Evolutionary conservation across 2,329 filamentous ascomycete genomes (phyloP), one percentile per base, ranked within the genome.

Genomic region (Phaeophleospora eucalypticola): DNA sequence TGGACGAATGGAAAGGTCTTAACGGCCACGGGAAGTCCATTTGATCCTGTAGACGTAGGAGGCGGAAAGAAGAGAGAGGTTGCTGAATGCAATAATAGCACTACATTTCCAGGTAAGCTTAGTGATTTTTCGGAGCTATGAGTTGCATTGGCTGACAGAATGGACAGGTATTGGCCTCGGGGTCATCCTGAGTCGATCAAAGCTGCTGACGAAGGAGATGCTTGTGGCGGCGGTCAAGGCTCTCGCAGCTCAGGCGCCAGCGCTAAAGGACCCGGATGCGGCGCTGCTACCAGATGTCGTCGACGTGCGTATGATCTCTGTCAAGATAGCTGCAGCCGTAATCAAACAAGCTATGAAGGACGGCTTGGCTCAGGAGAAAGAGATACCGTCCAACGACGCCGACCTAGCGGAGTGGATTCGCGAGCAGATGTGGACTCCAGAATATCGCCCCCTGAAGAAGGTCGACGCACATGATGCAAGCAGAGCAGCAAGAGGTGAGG

Each of bases 81-180:
- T 15, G 87, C 87, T 18, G 89, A 95, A 67, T 95, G 89, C 70
- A 95, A 95, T 70, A 95, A 95, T 69, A 86, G 82, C 1, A 86
- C 87, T 27, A 85, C 85, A 14, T 95, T 94, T 66, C 89, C 89
- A 0, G 39, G n/a, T 41, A 41, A 21, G 36, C 20, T 19, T 12
- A 9, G 4, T n/a, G 15, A 8, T 9, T 15, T 21, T 10, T 39
- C 17, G 19, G 21, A 18, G 15, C 17, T 18, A 20, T 10, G 16
- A n/a, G 17, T 10, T 8, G 19, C 17, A n/a, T 7, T 39, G 36
- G 21, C 36, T 19, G 15, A 6, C 6, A 14, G n/a, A 39, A 17
- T 29, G 6, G 8, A 17, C 41, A 8, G 88, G 88, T 0, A 91
- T 95, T 48, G 89, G 88, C 0, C 81, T 95, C 1, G 89, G 88